phyloP scores from a whole-genome alignment of 2,329 filamentous ascomycete species.

The Esteya vermicola region DNA sequence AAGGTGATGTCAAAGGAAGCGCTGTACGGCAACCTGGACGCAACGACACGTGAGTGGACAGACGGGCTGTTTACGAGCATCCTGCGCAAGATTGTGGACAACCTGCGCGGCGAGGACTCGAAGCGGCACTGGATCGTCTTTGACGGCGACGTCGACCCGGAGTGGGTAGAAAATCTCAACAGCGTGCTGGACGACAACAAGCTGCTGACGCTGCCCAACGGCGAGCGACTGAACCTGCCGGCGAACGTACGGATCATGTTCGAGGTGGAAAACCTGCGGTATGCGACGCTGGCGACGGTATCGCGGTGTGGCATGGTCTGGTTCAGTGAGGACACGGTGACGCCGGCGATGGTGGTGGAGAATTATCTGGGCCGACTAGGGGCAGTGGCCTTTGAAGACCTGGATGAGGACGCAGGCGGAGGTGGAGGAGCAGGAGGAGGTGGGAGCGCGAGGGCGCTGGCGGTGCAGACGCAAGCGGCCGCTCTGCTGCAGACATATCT shows the following conservation, averaged over 20 bases:
- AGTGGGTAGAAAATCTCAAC: slow-evolving; percentile 99
- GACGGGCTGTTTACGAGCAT: slow-evolving; percentile 98
- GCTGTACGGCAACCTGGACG: slow-evolving; percentile 88
- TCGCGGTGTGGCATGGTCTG: slow-evolving; percentile 99
- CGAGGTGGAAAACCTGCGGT: slow-evolving; percentile 94
- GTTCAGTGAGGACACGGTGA: slow-evolving; percentile 98
- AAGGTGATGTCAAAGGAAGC: slow-evolving; percentile 99
- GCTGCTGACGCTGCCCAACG: slow-evolving; percentile 88
- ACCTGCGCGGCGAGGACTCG: slow-evolving; percentile 87
- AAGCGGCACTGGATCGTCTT: slow-evolving; percentile 99
- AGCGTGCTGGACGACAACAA: slow-evolving; percentile 99
- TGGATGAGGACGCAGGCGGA: slow-evolving; percentile 90
- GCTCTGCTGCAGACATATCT: slow-evolving; percentile 65
- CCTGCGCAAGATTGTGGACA: slow-evolving; percentile 95
- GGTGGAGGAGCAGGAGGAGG: slow-evolving; percentile 50
- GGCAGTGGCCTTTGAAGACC: slow-evolving; percentile 76
- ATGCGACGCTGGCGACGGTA: slow-evolving; percentile 95
- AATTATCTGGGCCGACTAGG: slow-evolving; percentile 81
- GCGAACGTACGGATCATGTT: slow-evolving; percentile 98
- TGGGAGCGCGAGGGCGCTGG: slow-evolving; percentile 66
- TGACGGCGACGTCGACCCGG: slow-evolving; percentile 95
- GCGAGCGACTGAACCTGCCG: slow-evolving; percentile 90
- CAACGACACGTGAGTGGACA: slow-evolving; percentile 96
- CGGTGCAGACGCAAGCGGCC: slow-evolving; percentile 66
- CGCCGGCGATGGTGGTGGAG: slow-evolving; percentile 77